These are phyloP conservation scores for Diplodia intermedia DNA, from an alignment of 2,329 filamentous ascomycete species.

Conservation along the genomic window DNA sequence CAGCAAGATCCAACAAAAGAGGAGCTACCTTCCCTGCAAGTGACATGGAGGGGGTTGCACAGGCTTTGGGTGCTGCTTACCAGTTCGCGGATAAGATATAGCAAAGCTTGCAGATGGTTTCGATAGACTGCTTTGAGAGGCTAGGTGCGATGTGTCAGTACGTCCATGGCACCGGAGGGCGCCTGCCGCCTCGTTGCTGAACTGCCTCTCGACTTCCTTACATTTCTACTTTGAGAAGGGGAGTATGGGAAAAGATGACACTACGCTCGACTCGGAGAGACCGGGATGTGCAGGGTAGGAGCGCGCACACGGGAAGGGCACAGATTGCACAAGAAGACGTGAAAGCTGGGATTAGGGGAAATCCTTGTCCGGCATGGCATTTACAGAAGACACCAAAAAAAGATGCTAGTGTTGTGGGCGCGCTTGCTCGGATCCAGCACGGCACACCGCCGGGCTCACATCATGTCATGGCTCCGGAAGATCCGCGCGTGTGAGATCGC, in stretches of 20 bases:
- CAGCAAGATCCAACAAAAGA: background rate
- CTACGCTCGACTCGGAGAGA: background rate
- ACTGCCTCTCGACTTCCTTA: conserved; percentile 7
- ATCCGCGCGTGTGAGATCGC: conserved; percentile 16
- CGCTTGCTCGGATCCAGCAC: conserved; percentile 11
- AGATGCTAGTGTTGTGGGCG: conserved; percentile 12
- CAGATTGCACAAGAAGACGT: conserved; percentile 11
- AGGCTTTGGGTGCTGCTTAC: background rate
- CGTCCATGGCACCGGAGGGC: background rate
- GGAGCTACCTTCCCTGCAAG: background rate
- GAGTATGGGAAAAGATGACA: background rate
- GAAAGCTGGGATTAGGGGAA: background rate
- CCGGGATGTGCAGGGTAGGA: conserved; percentile 1
- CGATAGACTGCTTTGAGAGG: background rate
- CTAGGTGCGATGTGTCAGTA: conserved; percentile 1
- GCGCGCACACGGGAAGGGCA: background rate
- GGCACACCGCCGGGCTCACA: conserved; percentile 24
- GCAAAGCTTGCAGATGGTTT: background rate
- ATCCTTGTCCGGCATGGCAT: background rate
- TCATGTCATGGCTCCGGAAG: conserved; percentile 23
- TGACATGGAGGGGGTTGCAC: background rate
- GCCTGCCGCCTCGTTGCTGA: background rate
- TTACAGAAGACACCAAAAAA: conserved; percentile 10
- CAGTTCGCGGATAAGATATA: background rate
- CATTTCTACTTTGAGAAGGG: conserved; percentile 3